Percentiles rank a stretch among this genome's conserved stretches.
These are phyloP conservation scores for Diaporthe citriasiana DNA, from an alignment of 2,329 filamentous ascomycete genomes.

Conservation along the genomic window DNA sequence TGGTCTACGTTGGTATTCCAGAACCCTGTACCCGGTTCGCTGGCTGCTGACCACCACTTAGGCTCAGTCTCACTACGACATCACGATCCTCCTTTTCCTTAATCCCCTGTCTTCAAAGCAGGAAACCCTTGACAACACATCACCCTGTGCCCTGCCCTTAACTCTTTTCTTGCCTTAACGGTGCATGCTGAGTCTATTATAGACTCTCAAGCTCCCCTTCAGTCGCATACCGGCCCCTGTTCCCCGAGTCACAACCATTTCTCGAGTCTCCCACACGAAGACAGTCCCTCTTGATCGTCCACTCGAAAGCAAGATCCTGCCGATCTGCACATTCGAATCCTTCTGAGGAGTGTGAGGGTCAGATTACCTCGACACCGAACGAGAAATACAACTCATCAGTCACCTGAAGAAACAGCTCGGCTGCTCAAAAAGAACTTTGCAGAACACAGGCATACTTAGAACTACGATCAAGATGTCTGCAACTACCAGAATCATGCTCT, in stretches of 20 bases:
- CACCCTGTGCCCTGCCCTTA: rapidly evolving
- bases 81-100: background rate
- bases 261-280: too few relatives aligned
- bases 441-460: too few relatives aligned
- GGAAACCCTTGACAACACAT: too few relatives aligned
- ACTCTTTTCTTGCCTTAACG: rapidly evolving
- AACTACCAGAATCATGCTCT: background rate
- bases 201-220: background rate
- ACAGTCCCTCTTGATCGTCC: too few relatives aligned
- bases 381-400: background rate
- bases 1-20: background rate
- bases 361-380: background rate
- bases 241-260: background rate
- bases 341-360: too few relatives aligned
- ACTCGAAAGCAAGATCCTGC: too few relatives aligned
- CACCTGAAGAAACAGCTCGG: background rate
- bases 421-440: background rate
- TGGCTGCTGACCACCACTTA: background rate
- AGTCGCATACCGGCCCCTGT: too few relatives aligned
- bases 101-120: too few relatives aligned
- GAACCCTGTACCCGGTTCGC: background rate
- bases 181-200: background rate
- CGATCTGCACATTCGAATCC: too few relatives aligned
- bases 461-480: background rate
- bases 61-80: background rate